phyloP scores from a whole-genome alignment of 805 yeast genomes.

The Nakazawaea anatomiae region DNA sequence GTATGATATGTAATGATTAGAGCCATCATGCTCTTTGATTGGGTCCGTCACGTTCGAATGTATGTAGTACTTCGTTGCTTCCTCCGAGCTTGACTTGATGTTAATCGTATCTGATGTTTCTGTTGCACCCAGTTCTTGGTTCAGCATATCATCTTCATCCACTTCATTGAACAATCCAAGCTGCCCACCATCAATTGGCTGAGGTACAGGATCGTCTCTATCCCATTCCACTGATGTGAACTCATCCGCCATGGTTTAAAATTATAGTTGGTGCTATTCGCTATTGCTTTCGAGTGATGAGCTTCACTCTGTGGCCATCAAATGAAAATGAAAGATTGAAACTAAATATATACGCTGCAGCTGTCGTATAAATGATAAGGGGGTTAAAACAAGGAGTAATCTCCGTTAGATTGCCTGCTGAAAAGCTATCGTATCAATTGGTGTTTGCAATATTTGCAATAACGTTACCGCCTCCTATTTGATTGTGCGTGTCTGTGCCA shows the following conservation, averaged over 20 bases:
- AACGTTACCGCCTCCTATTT: no score
- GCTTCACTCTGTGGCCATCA: not conserved
- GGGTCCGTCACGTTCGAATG: constrained; percentile 50
- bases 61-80: constrained; percentile 20
- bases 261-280: not conserved
- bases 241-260: constrained; percentile 31
- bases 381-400: no score
- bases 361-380: no score
- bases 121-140: not conserved
- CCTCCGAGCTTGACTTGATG: not conserved
- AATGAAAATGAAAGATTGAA: no score
- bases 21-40: constrained; percentile 64
- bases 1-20: constrained; percentile 73
- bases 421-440: no score
- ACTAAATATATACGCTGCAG: no score
- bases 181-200: not conserved
- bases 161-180: constrained; percentile 1
- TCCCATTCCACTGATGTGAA: constrained; percentile 57
- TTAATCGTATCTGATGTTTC: not conserved
- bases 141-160: not conserved
- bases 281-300: not conserved
- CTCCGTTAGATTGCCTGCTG: no score
- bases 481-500: no score
- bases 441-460: no score
- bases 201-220: constrained; percentile 28